Evolutionary conservation across 306 rosid species (phyloP).

Genomic region (Glycyrrhiza uralensis): DNA sequence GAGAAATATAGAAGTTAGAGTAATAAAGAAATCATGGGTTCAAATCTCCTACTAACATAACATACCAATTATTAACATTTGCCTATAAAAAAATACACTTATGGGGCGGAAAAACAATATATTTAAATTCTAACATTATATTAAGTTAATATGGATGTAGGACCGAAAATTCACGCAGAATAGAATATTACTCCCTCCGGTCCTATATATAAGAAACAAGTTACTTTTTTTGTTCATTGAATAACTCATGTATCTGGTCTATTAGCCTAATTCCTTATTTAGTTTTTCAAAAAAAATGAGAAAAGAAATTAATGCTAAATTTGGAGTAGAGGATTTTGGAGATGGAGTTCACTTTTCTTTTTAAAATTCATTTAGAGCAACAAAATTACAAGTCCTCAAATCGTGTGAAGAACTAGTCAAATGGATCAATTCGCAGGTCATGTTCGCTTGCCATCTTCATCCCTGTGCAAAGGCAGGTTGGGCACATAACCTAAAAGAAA

Average conservation of each 20-base stretch:
- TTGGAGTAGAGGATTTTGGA: conserved; percentile 1
- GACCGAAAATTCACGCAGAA: neutral
- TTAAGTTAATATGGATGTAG: neutral
- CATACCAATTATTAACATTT: too few species aligned
- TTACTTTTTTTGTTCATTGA: too few species aligned
- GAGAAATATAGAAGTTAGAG: too few species aligned
- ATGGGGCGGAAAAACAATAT: neutral
- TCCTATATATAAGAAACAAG: too few species aligned
- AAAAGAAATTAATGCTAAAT: neutral
- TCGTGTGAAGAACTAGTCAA: conserved; percentile 43
- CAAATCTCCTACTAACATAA: too few species aligned
- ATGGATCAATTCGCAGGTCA: conserved; percentile 87
- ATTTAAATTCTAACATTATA: neutral
- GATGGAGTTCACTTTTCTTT: neutral
- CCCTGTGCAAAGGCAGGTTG: conserved; percentile 95
- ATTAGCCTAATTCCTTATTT: neutral
- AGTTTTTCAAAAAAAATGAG: neutral
- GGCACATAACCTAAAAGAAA: conserved; percentile 79
- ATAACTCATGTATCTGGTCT: too few species aligned
- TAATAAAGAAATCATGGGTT: too few species aligned
- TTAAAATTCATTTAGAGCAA: neutral
- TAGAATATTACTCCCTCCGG: neutral
- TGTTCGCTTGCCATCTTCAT: conserved; percentile 97
- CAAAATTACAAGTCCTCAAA: neutral
- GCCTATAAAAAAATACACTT: too few species aligned